Conservation (phyloP, 2,329 filamentous ascomycete genomes). For the Amylocarpus encephaloides region DNA sequence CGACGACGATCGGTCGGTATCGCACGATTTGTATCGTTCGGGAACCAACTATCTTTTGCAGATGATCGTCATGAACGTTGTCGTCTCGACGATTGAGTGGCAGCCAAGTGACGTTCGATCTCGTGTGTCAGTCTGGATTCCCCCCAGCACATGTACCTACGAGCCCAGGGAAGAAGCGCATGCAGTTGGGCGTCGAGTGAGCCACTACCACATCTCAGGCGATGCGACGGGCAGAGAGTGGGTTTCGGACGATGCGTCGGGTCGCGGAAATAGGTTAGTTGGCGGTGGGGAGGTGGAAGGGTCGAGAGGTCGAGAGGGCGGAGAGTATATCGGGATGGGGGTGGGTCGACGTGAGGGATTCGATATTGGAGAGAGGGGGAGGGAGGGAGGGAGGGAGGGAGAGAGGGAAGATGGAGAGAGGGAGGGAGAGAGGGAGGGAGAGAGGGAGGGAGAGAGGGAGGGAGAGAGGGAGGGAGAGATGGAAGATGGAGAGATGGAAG, state of each 20-base stretch:
- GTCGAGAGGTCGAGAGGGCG: neutral
- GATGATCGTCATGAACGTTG: slow-evolving; percentile 7
- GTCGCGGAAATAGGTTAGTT: too few species aligned
- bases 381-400: too few species aligned
- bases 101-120: slow-evolving; percentile 1
- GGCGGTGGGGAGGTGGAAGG: neutral
- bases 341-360: neutral
- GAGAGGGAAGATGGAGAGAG: too few species aligned
- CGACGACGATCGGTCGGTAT: slow-evolving; percentile 20
- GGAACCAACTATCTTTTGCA: slow-evolving; percentile 3
- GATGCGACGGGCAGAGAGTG: neutral
- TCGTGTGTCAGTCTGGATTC: neutral
- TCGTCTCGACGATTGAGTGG: slow-evolving; percentile 1
- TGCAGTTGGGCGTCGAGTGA: neutral
- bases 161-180: neutral
- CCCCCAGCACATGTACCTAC: slow-evolving; percentile 1
- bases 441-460: too few species aligned
- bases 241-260: neutral
- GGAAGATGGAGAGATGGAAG: too few species aligned
- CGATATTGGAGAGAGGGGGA: slow-evolving; percentile 1
- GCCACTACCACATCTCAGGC: neutral
- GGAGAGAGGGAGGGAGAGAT: too few species aligned
- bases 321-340: neutral
- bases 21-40: slow-evolving; percentile 13
- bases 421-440: too few species aligned